Evolutionary conservation across 2,329 filamentous ascomycete species (phyloP).

Genomic region (Lachnellula occidentalis): DNA sequence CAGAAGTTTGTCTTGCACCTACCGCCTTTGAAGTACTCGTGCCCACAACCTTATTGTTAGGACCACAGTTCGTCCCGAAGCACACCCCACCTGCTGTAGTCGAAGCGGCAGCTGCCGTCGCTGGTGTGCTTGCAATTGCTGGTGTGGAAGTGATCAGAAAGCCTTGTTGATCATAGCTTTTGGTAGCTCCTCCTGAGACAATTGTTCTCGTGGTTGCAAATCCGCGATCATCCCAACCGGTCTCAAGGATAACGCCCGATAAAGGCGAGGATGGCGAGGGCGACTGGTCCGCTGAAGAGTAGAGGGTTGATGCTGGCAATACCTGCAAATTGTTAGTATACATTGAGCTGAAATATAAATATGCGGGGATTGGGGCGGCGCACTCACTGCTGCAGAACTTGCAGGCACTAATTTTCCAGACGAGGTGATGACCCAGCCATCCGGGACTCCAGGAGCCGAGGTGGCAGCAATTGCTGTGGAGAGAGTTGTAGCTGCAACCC

Average conservation of each 20-base stretch:
- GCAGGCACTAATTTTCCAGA: constrained; percentile 75
- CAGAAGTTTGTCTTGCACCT: constrained; percentile 9
- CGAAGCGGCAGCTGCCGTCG: constrained; percentile 3
- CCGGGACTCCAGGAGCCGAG: constrained; percentile 54
- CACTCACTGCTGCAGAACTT: constrained; percentile 62
- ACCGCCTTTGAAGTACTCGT: constrained; percentile 17
- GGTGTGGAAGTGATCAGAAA: constrained; percentile 34
- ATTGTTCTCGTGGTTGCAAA: constrained; percentile 43
- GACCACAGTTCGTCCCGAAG: constrained; percentile 14
- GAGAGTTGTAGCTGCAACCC: constrained; percentile 53
- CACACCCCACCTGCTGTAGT: constrained; percentile 4
- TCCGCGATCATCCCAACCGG: constrained; percentile 42
- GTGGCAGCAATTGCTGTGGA: constrained; percentile 38
- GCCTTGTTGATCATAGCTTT: constrained; percentile 41
- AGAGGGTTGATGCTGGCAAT: constrained; percentile 46
- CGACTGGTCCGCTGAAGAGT: constrained; percentile 44
- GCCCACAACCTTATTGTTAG: constrained; percentile 17
- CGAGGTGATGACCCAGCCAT: constrained; percentile 74
- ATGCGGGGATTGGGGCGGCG: constrained; percentile 33
- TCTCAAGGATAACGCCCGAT: constrained; percentile 30
- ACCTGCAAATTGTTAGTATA: constrained; percentile 29
- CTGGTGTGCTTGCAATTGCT: neutral
- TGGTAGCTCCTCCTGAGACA: constrained; percentile 31
- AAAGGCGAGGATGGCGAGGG: constrained; percentile 39
- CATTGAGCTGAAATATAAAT: constrained; percentile 6